phyloP scores from a whole-genome alignment of 257 asterid genomes.

The Capsicum rhomboideum region DNA sequence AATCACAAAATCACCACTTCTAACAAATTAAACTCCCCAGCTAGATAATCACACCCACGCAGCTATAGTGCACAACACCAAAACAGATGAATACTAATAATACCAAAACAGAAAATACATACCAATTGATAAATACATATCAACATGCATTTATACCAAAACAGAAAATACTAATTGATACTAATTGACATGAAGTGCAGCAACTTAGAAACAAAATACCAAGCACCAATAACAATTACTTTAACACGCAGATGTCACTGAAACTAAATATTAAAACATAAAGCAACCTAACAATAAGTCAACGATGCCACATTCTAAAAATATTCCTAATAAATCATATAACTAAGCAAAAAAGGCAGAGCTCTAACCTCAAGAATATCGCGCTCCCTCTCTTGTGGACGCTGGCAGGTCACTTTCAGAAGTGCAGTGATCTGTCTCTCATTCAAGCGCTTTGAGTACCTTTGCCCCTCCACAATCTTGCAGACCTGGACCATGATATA shows the following conservation, averaged over 20 bases:
- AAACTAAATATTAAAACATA: not conserved
- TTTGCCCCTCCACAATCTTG: conserved; percentile 91
- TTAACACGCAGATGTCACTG: not conserved
- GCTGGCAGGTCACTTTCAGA: conserved; percentile 93
- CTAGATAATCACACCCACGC: not conserved
- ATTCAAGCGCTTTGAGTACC: conserved; percentile 86
- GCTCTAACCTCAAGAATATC: conserved; percentile 64
- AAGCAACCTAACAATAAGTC: not conserved
- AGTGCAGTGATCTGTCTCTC: conserved; percentile 90
- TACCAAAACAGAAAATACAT: too few species aligned
- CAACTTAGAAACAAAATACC: not conserved
- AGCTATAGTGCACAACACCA: not conserved
- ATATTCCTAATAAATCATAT: not conserved
- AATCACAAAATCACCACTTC: not conserved
- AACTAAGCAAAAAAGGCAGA: not conserved
- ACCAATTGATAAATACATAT: not conserved
- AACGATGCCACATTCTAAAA: not conserved
- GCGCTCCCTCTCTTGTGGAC: conserved; percentile 69
- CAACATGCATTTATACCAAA: not conserved
- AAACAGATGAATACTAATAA: too few species aligned
- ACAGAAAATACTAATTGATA: not conserved
- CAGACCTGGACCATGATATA: conserved; percentile 51
- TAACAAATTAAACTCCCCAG: not conserved
- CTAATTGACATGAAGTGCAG: not conserved
- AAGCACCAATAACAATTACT: not conserved